These are phyloP conservation scores for Trametes cingulata DNA, from an alignment of 768 basidiomycete species.

Conservation along the genomic window DNA sequence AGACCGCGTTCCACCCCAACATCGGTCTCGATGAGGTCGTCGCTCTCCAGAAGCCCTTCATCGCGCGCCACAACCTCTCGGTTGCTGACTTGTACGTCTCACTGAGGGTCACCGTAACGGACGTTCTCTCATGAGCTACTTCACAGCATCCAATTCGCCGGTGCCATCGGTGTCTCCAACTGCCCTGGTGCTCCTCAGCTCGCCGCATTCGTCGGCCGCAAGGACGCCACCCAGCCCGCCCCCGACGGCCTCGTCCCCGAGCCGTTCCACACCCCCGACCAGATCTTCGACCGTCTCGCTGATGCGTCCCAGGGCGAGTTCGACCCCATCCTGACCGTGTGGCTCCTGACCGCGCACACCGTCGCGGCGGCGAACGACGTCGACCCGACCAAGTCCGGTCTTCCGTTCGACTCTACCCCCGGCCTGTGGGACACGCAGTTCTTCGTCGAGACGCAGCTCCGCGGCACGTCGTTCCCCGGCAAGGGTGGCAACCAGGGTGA, in stretches of 20 bases:
- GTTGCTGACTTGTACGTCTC: conserved; percentile 10
- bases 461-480: conserved; percentile 30
- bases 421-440: conserved; percentile 29
- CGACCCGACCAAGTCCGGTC: conserved; percentile 25
- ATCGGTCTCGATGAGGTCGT: conserved; percentile 17
- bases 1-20: conserved; percentile 45
- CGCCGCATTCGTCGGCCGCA: conserved; percentile 36
- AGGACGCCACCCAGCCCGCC: conserved; percentile 18
- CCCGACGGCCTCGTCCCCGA: conserved; percentile 26
- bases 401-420: conserved; percentile 31
- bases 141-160: conserved; percentile 47
- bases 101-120: background rate
- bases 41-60: conserved; percentile 9
- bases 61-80: conserved; percentile 11
- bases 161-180: conserved; percentile 42
- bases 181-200: conserved; percentile 49
- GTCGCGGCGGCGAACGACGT: conserved; percentile 27
- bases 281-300: conserved; percentile 15
- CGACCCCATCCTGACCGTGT: conserved; percentile 22
- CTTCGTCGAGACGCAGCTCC: conserved; percentile 31
- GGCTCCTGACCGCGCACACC: conserved; percentile 22
- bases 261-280: conserved; percentile 28
- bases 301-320: conserved; percentile 23
- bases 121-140: background rate
- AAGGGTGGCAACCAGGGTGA: conserved; percentile 30